A percentile compares a stretch with the other conserved stretches of the same genome.
phyloP scores from a whole-genome alignment of 2,329 filamentous ascomycete genomes.

The Elsinoe perseae region DNA sequence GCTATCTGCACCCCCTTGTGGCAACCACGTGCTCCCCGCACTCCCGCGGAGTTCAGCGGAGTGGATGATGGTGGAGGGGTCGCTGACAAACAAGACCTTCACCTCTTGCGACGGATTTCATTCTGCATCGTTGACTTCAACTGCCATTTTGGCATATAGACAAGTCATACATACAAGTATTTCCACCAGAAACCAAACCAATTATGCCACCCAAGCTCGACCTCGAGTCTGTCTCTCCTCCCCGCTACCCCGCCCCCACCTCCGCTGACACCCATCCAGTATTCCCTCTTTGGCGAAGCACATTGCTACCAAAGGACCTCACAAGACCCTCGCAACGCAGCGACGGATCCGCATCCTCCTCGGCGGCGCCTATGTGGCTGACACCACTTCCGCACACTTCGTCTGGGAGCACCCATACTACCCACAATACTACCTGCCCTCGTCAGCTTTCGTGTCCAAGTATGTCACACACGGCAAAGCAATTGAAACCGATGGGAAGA shows the following conservation, averaged over 20 bases:
- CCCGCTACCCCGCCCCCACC: neutral
- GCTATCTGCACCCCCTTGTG: neutral
- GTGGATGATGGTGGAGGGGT: neutral
- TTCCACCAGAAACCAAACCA: neutral
- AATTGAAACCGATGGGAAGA: neutral
- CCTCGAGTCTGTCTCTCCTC: neutral
- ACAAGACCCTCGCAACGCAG: constrained; percentile 26
- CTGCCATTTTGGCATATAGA: too few species aligned
- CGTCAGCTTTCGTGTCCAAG: constrained; percentile 14
- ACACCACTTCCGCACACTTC: constrained; percentile 28
- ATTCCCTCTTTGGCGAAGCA: constrained; percentile 36
- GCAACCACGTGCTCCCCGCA: neutral
- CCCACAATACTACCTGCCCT: constrained; percentile 36
- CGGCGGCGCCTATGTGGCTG: constrained; percentile 29
- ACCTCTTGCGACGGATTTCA: neutral
- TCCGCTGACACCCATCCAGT: constrained; percentile 22
- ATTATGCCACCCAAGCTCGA: constrained; percentile 8
- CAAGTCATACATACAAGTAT: neutral
- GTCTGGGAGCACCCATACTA: constrained; percentile 42
- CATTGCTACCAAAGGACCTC: constrained; percentile 34
- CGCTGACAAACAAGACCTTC: neutral
- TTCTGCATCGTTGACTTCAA: too few species aligned
- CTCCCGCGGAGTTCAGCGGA: neutral
- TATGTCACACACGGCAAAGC: constrained; percentile 4
- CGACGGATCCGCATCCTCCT: constrained; percentile 29